phyloP scores from a whole-genome alignment of 2,329 filamentous ascomycete genomes.

The Sporothrix schenckii region DNA sequence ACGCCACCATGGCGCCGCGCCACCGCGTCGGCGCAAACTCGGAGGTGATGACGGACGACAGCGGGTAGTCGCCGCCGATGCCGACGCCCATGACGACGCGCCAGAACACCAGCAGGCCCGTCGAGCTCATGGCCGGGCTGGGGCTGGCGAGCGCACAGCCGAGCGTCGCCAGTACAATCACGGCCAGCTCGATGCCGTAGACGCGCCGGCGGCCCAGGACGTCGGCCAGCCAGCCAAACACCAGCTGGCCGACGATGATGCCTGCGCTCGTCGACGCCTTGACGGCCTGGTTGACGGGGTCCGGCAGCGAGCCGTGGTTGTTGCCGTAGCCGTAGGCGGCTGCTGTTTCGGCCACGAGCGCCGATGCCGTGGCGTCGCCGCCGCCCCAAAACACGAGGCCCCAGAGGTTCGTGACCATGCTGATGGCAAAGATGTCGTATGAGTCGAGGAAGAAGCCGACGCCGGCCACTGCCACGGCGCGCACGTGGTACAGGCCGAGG shows the following conservation, averaged over 20 bases:
- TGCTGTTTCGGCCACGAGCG: slow-evolving; percentile 41
- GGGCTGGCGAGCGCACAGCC: slow-evolving; percentile 64
- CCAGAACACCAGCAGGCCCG: slow-evolving; percentile 71
- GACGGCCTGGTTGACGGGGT: slow-evolving; percentile 69
- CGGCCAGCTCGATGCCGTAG: slow-evolving; percentile 76
- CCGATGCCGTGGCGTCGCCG: slow-evolving; percentile 43
- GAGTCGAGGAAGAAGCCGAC: slow-evolving; percentile 84
- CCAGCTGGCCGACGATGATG: slow-evolving; percentile 75
- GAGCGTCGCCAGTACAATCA: slow-evolving; percentile 72
- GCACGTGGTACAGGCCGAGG: slow-evolving; percentile 73
- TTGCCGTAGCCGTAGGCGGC: slow-evolving; percentile 52
- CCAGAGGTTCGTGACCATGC: slow-evolving; percentile 69
- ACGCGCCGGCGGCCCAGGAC: slow-evolving; percentile 75
- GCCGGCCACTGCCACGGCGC: slow-evolving; percentile 74
- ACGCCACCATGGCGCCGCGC: slow-evolving; percentile 79
- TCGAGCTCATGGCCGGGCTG: slow-evolving; percentile 62
- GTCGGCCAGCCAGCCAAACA: slow-evolving; percentile 78
- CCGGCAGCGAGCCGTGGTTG: slow-evolving; percentile 61
- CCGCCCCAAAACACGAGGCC: slow-evolving; percentile 75
- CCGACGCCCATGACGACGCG: slow-evolving; percentile 76
- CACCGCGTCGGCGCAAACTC: slow-evolving; percentile 84
- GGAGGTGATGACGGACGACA: slow-evolving; percentile 78
- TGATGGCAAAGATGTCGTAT: slow-evolving; percentile 81
- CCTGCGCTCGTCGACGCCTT: slow-evolving; percentile 81
- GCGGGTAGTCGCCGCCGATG: slow-evolving; percentile 80